Conservation (phyloP, 2,329 filamentous ascomycete genomes). For the Blastomyces silverae region DNA sequence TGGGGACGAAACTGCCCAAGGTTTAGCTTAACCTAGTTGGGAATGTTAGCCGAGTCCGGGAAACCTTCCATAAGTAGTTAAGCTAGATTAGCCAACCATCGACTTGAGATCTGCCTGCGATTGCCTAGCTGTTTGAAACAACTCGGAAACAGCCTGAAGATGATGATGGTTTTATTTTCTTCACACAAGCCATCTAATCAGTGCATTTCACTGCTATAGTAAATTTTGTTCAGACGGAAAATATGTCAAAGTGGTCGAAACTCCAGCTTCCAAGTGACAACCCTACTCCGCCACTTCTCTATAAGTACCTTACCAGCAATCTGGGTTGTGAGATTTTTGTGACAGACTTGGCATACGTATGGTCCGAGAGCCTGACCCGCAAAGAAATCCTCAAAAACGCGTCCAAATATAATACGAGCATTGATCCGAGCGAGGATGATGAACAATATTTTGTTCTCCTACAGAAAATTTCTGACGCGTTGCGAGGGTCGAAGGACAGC, state of each 20-base stretch:
- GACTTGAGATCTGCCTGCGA: background rate
- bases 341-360: conserved; percentile 54
- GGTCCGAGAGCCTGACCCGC: conserved; percentile 47
- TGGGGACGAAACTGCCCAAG: background rate
- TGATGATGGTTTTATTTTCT: background rate
- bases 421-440: conserved; percentile 53
- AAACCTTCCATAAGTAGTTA: conserved; percentile 10
- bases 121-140: background rate
- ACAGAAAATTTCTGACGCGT: conserved; percentile 48
- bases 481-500: conserved; percentile 34
- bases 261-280: conserved; percentile 27
- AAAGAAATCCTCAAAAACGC: conserved; percentile 46
- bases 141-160: background rate
- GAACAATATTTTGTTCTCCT: conserved; percentile 53
- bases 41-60: conserved; percentile 14
- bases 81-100: background rate
- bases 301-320: conserved; percentile 31
- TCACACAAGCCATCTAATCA: background rate
- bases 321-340: conserved; percentile 48
- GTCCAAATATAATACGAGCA: conserved; percentile 46
- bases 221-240: conserved; percentile 1
- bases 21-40: background rate
- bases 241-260: conserved; percentile 30
- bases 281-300: conserved; percentile 35
- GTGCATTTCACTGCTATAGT: background rate